Percentiles rank a stretch among this genome's conserved stretches.
phyloP scores from a whole-genome alignment of 371 early-diverging fungal genomes.

The Mortierella polycephala region DNA sequence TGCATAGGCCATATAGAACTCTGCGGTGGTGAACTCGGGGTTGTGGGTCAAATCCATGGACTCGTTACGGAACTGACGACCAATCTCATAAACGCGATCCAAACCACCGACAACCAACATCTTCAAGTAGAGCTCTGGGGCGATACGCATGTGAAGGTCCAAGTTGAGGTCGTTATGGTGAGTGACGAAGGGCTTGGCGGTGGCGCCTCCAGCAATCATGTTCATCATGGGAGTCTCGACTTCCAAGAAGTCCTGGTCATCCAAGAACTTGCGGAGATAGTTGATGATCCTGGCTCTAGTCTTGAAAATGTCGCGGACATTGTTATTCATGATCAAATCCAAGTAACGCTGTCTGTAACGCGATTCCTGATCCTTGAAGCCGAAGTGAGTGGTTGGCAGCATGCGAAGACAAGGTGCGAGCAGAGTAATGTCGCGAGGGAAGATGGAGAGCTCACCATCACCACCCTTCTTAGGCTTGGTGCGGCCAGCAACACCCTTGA shows the following conservation, averaged over 20 bases:
- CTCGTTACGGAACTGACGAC: conserved; percentile 99
- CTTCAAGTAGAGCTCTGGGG: conserved; percentile 99
- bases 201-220: conserved; percentile 99
- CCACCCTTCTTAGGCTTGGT: conserved; percentile 74
- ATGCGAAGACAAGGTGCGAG: conserved; percentile 97
- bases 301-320: conserved; percentile 95
- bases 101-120: conserved; percentile 98
- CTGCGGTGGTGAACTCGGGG: conserved; percentile 99
- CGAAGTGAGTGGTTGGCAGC: conserved; percentile 97
- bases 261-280: conserved; percentile 95
- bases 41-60: conserved; percentile 99
- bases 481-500: conserved; percentile 92
- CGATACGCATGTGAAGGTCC: conserved; percentile 99
- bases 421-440: conserved; percentile 87
- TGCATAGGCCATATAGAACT: conserved; percentile 99
- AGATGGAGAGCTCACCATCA: conserved; percentile 97
- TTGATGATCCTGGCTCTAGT: conserved; percentile 93
- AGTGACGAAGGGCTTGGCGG: conserved; percentile 99
- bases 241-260: conserved; percentile 96
- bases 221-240: conserved; percentile 99
- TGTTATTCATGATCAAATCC: conserved; percentile 99
- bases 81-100: conserved; percentile 99
- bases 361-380: conserved; percentile 96
- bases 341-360: conserved; percentile 99
- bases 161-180: conserved; percentile 99